Evolutionary conservation across 148 eudicot genomes (phyloP), one percentile per base, ranked within the genome.

Genomic region (Nepenthes gracilis): DNA sequence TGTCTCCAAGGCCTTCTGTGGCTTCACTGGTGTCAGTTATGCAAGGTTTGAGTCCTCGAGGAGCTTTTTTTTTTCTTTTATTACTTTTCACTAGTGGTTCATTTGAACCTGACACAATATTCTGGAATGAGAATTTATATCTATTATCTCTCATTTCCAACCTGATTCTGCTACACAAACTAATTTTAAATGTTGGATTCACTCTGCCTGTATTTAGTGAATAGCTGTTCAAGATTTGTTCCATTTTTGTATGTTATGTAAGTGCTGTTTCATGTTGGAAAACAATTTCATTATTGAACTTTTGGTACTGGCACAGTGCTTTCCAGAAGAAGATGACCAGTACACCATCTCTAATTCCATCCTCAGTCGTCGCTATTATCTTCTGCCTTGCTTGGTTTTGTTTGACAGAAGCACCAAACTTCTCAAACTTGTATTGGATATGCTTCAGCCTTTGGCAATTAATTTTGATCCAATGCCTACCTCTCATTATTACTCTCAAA

Each of bases 381-480:
- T 85, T 43, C 71, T 81, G 35, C 97, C 97, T 52, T 81, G 84
- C 79, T 75, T 79, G 68, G 51, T 81, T 49, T 57, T 88, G 76
- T 70, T 91, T 47, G 59, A 70, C 56, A 72, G 86, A 66, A 81
- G 80, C 65, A 0, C 67, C 38, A 68, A 59, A 53, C 70, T 87
- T 45, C 58, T 80, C 37, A 80, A 55, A 57, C 70, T 68, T 49
- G 71, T 85, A 59, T 72, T 91, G n/a, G 66, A 75, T 54, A 70
- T 40, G 57, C 69, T 85, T 85, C 64, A 65, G 54, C 68, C 85
- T 35, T 66, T 79, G 58, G 62, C 75, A 12, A 37, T 57, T 43
- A 77, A 82, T 54, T 47, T 12, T 36, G 60, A 47, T 62, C 66
- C 64, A 32, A 59, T 64, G 36, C 58, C 54, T 56, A 67, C 23